A percentile compares a stretch with the other conserved stretches of the same genome.
Evolutionary conservation across 257 asterid species (phyloP).

Genomic region (Solanum pimpinellifolium): DNA sequence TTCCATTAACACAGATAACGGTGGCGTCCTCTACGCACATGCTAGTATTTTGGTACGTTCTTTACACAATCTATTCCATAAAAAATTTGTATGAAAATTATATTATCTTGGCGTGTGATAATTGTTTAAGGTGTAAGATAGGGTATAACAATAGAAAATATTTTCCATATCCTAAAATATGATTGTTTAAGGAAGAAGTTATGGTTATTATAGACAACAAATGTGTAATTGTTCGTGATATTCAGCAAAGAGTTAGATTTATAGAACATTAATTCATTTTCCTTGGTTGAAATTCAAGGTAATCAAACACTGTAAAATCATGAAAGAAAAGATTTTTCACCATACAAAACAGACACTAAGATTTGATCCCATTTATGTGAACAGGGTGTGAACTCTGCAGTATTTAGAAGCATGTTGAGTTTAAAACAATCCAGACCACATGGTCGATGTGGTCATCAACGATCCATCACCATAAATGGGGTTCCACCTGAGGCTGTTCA

Average conservation of each 20-base stretch:
- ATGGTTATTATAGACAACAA: not conserved
- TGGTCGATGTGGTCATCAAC: constrained; percentile 12
- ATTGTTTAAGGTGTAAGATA: not conserved
- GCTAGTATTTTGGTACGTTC: constrained; percentile 57
- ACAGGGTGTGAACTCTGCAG: constrained; percentile 79
- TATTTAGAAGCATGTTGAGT: constrained; percentile 46
- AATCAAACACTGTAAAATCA: not conserved
- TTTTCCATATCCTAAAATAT: not conserved
- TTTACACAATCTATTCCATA: not conserved
- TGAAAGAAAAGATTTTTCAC: not conserved
- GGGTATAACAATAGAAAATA: not conserved
- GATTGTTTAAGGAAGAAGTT: not conserved
- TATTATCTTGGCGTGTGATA: not conserved
- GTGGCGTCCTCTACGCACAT: constrained; percentile 57
- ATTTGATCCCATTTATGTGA: not conserved
- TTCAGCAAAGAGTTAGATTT: not conserved
- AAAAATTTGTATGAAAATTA: not conserved
- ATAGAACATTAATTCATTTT: not conserved
- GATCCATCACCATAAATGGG: constrained; percentile 49
- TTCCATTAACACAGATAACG: constrained; percentile 34
- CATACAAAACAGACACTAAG: not conserved
- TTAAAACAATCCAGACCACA: constrained; percentile 13
- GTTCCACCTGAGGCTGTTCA: constrained; percentile 79
- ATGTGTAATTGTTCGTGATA: not conserved
- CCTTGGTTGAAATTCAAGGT: not conserved